Evolutionary conservation across 2,329 filamentous ascomycete genomes (phyloP), one percentile per base, ranked within the genome.

Genomic region (Colletotrichum simmondsii): DNA sequence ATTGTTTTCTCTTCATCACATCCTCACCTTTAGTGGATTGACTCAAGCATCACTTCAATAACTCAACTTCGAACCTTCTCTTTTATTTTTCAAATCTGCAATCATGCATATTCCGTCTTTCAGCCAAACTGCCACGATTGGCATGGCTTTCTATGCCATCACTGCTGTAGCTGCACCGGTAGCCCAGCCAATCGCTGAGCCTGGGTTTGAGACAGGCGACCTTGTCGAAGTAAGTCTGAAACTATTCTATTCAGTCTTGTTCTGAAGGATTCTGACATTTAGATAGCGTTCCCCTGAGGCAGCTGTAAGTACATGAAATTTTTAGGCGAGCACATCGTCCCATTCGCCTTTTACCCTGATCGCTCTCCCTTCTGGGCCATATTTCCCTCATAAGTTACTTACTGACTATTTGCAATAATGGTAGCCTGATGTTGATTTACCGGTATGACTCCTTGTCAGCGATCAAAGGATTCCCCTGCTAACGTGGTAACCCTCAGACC

Each of bases 141-240:
- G 70, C 54, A 65, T 72, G 54, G 70, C 60, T 7, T 49, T 72
- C 12, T 72, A 30, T 19, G 54, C 66, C 35, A 70, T 70, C n/a
- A 12, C 60, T 6, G 66, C 56, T 2, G 35, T 72, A 22, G 70
- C 70, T 60, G 70, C 54, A 26, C 70, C 70, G 0, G 49, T 61
- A 6, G 60, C 56, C 6, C 24, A 37, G 60, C 65, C 66, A 2
- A 22, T 26, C 24, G 19, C 19, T 12, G 32, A 26, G 7, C 7
- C 14, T 16, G 24, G 22, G 7, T 14, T 49, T 11, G 65, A 68
- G n/a, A 14, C 37, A 14, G 32, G 6, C 6, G 54, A 54, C 24
- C 22, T 72, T 56, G 14, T 19, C 1, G 46, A 70, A 49, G 70
- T 72, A 5, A 49, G 59, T 32, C 28, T 10, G 4, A 3, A 3